Conservation (phyloP, 1,139 yeast species). For the Saccharomyces hybrid region DNA sequence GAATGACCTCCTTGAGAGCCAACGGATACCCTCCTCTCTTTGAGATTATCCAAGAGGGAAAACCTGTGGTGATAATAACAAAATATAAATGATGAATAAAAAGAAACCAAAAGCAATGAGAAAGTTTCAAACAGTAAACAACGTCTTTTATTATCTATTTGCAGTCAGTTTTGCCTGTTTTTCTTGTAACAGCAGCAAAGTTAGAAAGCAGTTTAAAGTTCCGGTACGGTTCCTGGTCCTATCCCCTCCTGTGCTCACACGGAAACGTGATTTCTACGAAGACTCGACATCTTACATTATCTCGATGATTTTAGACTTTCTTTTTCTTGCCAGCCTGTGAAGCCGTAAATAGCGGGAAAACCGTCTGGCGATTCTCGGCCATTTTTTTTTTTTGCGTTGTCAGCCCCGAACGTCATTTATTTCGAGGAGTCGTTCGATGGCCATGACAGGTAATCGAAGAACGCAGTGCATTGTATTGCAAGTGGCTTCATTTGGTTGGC, state of each 20-base stretch:
- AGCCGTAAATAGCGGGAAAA: not conserved
- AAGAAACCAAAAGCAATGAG: not conserved
- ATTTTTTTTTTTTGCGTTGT: not conserved
- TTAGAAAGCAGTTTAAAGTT: not conserved
- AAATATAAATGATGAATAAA: not conserved
- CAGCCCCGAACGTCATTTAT: not conserved
- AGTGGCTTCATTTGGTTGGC: not conserved
- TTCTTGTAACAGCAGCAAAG: not conserved
- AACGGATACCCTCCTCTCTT: not conserved
- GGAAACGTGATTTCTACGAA: not conserved
- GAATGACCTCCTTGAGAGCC: slow-evolving; percentile 1
- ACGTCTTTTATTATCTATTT: not conserved
- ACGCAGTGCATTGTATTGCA: not conserved
- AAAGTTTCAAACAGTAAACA: not conserved
- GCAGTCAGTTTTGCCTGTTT: not conserved
- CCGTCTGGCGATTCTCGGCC: not conserved
- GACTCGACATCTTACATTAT: not conserved
- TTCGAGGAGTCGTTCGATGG: not conserved
- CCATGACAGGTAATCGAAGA: not conserved
- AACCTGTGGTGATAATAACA: not conserved
- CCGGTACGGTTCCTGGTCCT: not conserved
- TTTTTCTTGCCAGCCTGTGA: not conserved
- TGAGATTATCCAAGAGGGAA: not conserved
- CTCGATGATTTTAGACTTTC: not conserved
- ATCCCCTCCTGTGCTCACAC: not conserved